Percentiles rank a stretch among this genome's conserved stretches.
Evolutionary conservation across 1,284 basidiomycete species (phyloP).

Genomic region (Boletus austroedulis): DNA sequence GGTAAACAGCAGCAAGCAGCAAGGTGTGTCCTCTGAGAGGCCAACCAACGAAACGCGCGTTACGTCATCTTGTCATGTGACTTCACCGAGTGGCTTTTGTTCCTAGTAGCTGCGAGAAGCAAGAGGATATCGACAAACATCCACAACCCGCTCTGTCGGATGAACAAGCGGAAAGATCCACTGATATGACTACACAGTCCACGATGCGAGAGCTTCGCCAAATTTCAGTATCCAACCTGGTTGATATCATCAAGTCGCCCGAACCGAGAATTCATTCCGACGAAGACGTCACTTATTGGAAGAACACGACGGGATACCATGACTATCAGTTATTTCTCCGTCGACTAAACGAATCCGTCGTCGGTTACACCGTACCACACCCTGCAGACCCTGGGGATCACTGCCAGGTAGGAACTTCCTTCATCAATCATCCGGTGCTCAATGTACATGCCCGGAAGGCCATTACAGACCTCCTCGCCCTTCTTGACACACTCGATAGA

Average conservation of each 20-base stretch:
- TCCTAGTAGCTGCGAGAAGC: neutral
- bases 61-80: constrained; percentile 29
- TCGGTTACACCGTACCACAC: constrained; percentile 53
- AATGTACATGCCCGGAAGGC: constrained; percentile 40
- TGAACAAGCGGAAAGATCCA: neutral
- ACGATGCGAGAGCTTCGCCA: constrained; percentile 42
- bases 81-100: constrained; percentile 3
- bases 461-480: constrained; percentile 45
- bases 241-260: constrained; percentile 36
- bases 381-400: constrained; percentile 6
- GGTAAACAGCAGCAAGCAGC: neutral
- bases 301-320: constrained; percentile 61
- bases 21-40: too few species aligned
- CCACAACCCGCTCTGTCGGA: neutral
- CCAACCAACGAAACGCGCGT: constrained; percentile 25
- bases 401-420: constrained; percentile 20
- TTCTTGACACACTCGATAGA: constrained; percentile 68
- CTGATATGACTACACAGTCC: constrained; percentile 21
- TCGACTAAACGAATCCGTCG: constrained; percentile 70
- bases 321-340: constrained; percentile 74
- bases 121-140: neutral
- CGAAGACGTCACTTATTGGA: constrained; percentile 67
- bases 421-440: neutral
- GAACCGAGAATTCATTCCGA: constrained; percentile 62
- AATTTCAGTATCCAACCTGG: constrained; percentile 39